phyloP scores from a whole-genome alignment of 768 basidiomycete species.

The Psilocybe cyanescens region DNA sequence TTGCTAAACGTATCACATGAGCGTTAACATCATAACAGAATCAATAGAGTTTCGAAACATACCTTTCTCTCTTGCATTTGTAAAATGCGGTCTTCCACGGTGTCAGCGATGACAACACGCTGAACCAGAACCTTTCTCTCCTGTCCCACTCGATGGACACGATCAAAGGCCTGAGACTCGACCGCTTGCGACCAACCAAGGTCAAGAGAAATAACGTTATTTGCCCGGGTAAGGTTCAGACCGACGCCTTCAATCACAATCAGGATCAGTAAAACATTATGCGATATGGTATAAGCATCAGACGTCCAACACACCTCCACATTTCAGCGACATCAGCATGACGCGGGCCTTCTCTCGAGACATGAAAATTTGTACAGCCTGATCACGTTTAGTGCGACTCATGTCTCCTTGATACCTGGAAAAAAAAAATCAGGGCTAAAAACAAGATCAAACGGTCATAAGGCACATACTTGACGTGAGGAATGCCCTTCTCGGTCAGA shows the following conservation, averaged over 20 bases:
- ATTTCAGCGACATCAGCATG: slow-evolving; percentile 69
- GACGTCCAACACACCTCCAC: slow-evolving; percentile 46
- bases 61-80: slow-evolving; percentile 66
- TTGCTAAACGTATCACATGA: slow-evolving; percentile 35
- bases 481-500: slow-evolving; percentile 52
- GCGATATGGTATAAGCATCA: not conserved
- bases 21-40: not conserved
- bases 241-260: slow-evolving; percentile 38
- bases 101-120: slow-evolving; percentile 60
- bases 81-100: slow-evolving; percentile 74
- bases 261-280: not conserved
- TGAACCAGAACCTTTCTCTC: slow-evolving; percentile 51
- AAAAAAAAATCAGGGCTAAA: not conserved
- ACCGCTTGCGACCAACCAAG: slow-evolving; percentile 69
- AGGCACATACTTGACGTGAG: slow-evolving; percentile 54
- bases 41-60: slow-evolving; percentile 1
- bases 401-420: slow-evolving; percentile 67
- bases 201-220: slow-evolving; percentile 66
- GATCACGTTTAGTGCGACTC: slow-evolving; percentile 53
- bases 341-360: slow-evolving; percentile 55
- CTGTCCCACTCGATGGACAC: slow-evolving; percentile 64
- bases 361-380: slow-evolving; percentile 64
- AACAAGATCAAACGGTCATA: not conserved
- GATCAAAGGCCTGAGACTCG: slow-evolving; percentile 64
- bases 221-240: slow-evolving; percentile 66